Conservation (phyloP, 257 asterid genomes). For the Solanum chaucha region DNA sequence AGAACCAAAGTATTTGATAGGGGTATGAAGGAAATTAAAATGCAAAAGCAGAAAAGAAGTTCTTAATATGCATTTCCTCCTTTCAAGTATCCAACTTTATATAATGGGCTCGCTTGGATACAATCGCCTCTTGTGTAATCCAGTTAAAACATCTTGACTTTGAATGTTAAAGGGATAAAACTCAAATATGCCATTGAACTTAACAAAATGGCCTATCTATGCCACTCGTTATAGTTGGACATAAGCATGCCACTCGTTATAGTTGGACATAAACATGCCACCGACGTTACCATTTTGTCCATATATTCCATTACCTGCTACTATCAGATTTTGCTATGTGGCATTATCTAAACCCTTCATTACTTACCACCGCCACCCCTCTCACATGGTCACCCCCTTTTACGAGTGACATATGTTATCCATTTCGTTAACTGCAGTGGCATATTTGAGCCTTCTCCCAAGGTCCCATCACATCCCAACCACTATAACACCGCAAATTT, state of each 20-base stretch:
- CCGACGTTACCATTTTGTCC: neutral
- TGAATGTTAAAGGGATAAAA: neutral
- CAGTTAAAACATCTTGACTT: neutral
- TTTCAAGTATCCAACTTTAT: neutral
- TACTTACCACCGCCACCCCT: neutral
- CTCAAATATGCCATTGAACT: neutral
- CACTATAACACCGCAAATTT: neutral
- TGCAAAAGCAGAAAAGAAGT: neutral
- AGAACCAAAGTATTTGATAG: neutral
- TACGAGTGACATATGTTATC: neutral
- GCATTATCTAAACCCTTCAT: neutral
- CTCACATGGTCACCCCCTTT: neutral
- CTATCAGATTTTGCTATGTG: neutral
- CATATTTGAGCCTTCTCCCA: neutral
- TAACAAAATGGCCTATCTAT: neutral
- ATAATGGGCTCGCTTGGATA: neutral
- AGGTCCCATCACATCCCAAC: neutral
- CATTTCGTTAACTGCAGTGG: neutral
- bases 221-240: neutral
- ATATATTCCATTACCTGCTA: neutral
- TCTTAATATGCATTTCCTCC: neutral
- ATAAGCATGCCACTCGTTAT: neutral
- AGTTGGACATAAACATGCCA: neutral
- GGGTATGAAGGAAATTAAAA: neutral
- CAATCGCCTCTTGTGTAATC: neutral